Percentiles rank a stretch among this genome's conserved stretches.
phyloP scores from a whole-genome alignment of 2,329 filamentous ascomycete species.

The Penicillium sp. region DNA sequence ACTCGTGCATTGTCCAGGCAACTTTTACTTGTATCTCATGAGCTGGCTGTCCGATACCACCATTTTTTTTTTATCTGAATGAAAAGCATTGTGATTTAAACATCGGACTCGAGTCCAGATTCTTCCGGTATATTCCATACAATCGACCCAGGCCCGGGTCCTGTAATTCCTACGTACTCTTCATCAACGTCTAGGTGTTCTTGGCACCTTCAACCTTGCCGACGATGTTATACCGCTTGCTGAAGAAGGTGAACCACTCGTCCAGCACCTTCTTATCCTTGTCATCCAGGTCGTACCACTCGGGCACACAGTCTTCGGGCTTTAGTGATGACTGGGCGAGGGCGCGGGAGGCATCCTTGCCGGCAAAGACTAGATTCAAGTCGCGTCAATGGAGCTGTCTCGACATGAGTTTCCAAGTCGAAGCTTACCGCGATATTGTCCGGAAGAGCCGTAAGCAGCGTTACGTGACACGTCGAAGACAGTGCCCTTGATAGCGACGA shows the following conservation, averaged over 20 bases:
- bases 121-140: constrained; percentile 10
- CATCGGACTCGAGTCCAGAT: background rate
- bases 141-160: background rate
- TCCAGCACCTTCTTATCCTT: constrained; percentile 81
- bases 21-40: constrained; percentile 15
- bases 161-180: background rate
- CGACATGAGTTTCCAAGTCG: background rate
- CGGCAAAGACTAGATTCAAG: constrained; percentile 72
- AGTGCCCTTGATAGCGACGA: constrained; percentile 73
- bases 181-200: constrained; percentile 27
- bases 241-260: constrained; percentile 96
- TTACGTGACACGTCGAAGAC: constrained; percentile 95
- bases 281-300: constrained; percentile 80
- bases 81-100: constrained; percentile 24
- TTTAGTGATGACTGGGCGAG: constrained; percentile 85
- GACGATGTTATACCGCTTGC: constrained; percentile 86
- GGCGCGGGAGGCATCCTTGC: constrained; percentile 92
- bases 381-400: background rate
- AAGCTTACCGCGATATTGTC: constrained; percentile 76
- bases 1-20: background rate
- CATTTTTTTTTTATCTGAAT: constrained; percentile 15
- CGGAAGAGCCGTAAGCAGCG: constrained; percentile 76
- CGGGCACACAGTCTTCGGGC: constrained; percentile 73
- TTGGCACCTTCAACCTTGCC: constrained; percentile 45
- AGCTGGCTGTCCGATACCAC: constrained; percentile 19